Evolutionary conservation across 371 early-diverging fungal genomes (phyloP), one percentile per base, ranked within the genome.

Genomic region (Coemansia sp.): DNA sequence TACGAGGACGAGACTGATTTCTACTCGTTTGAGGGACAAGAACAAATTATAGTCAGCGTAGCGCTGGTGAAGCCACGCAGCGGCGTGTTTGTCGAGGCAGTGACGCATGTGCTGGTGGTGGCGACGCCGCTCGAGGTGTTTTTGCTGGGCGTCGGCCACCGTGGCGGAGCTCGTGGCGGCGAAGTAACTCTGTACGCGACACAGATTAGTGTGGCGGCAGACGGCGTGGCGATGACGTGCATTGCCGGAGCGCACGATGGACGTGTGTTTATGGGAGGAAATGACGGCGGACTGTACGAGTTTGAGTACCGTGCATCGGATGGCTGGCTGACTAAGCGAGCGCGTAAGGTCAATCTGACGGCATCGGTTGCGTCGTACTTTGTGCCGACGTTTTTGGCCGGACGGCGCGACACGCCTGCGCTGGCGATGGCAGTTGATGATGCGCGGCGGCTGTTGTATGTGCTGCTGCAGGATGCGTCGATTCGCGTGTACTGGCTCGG

Each of bases 101-200:
- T 97, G 54, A 83, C 89, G 14, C 90, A 93, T 63, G 78, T 97
- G 14, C 81, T 97, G 31, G 89, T 93, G 13, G 81, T 97, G 47
- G 90, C 95, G 1, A 97, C 95, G 2, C 84, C 90, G 5, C 71
- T 87, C n/a, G 90, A 93, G 65, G 86, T 95, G 47, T 87, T 87
- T 24, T 71, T 95, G 0, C 82, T 94, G 58, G 95, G 92, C 13
- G 73, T 95, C 1, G 80, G 83, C 7, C 71, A 80, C 39, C 71
- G 75, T 0, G 62, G 68, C 6, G 61, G 37, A 65, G 57, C 64
- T 53, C 40, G 64, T 13, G 66, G 80, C 34, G 60, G 75, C 13
- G 80, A 75, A 2, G 72, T 89, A 11, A 76, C 84, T 1, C 82
- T 89, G 34, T 87, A 84, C 59, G 73, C 82, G 11, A 93, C 95